A percentile compares a stretch with the other conserved stretches of the same genome.
Evolutionary conservation across 148 eudicot species (phyloP).

Genomic region (Pouteria glomerata): DNA sequence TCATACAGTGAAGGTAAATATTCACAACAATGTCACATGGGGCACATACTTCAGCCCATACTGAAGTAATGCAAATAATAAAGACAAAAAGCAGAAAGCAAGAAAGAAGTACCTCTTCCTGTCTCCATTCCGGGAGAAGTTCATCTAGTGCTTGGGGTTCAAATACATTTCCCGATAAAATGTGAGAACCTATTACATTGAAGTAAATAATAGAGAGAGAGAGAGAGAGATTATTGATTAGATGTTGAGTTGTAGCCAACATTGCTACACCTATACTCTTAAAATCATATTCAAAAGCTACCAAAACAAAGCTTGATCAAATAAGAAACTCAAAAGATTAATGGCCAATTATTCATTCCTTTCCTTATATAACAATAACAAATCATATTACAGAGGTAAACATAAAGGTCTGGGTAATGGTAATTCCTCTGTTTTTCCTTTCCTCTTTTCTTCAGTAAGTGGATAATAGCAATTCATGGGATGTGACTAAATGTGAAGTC

Average conservation of each 20-base stretch:
- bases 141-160: slow-evolving; percentile 97
- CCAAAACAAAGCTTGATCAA: background rate
- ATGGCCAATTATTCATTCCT: background rate
- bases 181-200: slow-evolving; percentile 68
- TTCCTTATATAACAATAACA: background rate
- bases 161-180: slow-evolving; percentile 92
- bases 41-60: background rate
- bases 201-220: background rate
- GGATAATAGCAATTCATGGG: background rate
- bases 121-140: slow-evolving; percentile 84
- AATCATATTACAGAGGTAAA: background rate
- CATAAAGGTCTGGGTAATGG: too few species aligned
- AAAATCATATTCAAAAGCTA: background rate
- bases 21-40: background rate
- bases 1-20: too few species aligned
- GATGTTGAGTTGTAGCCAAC: background rate
- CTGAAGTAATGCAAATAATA: background rate
- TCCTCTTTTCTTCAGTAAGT: background rate
- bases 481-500: background rate
- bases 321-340: background rate
- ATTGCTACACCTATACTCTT: background rate
- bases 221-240: background rate
- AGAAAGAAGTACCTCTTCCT: slow-evolving; percentile 52
- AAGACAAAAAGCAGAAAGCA: background rate
- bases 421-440: background rate